These are phyloP conservation scores for Ascochyta fabae DNA, from an alignment of 2,329 filamentous ascomycete genomes.

Conservation along the genomic window DNA sequence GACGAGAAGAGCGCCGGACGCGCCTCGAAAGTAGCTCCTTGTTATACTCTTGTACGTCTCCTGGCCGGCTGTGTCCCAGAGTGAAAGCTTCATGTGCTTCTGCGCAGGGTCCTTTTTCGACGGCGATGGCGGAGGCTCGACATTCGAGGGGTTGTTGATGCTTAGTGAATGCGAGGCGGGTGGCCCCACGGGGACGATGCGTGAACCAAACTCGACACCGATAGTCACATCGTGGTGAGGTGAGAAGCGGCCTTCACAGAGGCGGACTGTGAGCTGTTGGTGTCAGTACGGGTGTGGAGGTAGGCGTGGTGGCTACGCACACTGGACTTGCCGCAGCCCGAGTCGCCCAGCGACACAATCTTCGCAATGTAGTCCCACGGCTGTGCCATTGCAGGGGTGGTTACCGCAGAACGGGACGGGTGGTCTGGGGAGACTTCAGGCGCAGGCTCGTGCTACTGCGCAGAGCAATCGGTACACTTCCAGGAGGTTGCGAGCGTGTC, in stretches of 20 bases:
- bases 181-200: constrained; percentile 88
- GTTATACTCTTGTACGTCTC: constrained; percentile 98
- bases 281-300: constrained; percentile 17
- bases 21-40: constrained; percentile 88
- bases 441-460: constrained; percentile 4
- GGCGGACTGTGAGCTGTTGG: constrained; percentile 79
- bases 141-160: constrained; percentile 57
- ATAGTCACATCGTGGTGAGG: constrained; percentile 96
- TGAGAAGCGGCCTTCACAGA: constrained; percentile 95
- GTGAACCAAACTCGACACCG: constrained; percentile 92
- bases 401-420: constrained; percentile 13
- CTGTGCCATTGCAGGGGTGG: constrained; percentile 55
- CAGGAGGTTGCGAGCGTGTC: not conserved
- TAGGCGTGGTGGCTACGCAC: constrained; percentile 44
- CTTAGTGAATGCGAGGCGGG: constrained; percentile 69
- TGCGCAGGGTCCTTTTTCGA: constrained; percentile 51
- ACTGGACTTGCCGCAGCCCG: constrained; percentile 90
- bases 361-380: constrained; percentile 99
- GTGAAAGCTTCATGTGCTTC: constrained; percentile 88
- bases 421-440: constrained; percentile 9
- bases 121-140: constrained; percentile 21
- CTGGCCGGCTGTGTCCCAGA: constrained; percentile 97
- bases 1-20: constrained; percentile 79
- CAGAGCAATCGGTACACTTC: not conserved
- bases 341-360: constrained; percentile 96